These are phyloP conservation scores for Gracilaria vermiculophylla DNA, from an alignment of 23 red algal genomes.

Conservation along the genomic window DNA sequence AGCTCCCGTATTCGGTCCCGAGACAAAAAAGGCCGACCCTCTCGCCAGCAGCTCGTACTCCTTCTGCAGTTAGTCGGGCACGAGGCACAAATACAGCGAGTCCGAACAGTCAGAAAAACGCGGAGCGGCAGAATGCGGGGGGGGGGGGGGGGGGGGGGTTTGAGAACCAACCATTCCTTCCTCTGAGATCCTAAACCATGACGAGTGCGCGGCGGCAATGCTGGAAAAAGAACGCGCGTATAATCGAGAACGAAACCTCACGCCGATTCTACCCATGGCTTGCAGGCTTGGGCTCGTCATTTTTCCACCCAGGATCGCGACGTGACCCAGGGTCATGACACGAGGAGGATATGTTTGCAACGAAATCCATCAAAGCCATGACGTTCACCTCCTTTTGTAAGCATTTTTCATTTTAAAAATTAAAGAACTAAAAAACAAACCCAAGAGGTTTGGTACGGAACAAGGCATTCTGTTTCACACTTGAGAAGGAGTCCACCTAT, in stretches of 20 bases:
- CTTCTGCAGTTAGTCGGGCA: background rate
- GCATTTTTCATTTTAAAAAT: no score
- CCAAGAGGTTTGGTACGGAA: no score
- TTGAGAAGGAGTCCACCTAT: no score
- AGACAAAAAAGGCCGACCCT: constrained; percentile 45
- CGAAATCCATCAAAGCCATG: no score
- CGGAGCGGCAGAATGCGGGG: no score
- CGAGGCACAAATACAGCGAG: background rate
- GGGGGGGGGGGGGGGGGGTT: no score
- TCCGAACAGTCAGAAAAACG: background rate
- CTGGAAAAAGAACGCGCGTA: background rate
- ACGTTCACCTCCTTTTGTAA: no score
- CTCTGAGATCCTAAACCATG: constrained; percentile 60
- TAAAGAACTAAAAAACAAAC: no score
- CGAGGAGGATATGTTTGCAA: no score
- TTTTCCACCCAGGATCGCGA: background rate
- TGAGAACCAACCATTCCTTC: constrained; percentile 51
- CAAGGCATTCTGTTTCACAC: no score
- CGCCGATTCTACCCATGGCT: background rate
- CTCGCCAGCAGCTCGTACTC: constrained; percentile 50
- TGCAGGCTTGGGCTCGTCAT: background rate
- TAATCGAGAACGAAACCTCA: background rate
- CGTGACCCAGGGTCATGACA: no score
- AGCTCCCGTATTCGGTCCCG: constrained; percentile 31
- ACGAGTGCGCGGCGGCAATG: constrained; percentile 54